Conservation (phyloP, 352 stramenopile species). For the Pythium folliculosum region DNA sequence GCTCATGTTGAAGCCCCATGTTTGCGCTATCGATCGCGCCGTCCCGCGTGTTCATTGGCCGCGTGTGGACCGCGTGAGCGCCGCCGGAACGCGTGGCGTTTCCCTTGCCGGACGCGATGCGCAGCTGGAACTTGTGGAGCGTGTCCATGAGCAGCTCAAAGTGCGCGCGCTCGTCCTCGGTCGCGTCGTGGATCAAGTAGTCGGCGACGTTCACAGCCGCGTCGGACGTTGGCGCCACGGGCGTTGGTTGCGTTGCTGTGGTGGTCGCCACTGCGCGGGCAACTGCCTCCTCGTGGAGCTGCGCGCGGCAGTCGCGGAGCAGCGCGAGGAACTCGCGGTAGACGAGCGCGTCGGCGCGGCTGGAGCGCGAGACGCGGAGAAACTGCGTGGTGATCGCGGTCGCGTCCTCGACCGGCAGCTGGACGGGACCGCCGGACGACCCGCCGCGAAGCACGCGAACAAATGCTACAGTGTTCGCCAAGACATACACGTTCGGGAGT, state of each 20-base stretch:
- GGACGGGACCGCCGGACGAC: constrained; percentile 22
- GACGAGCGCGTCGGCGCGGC: constrained; percentile 24
- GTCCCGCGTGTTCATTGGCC: not conserved
- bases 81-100: not conserved
- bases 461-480: too few species aligned
- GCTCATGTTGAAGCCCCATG: not conserved
- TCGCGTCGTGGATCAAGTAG: constrained; percentile 56
- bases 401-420: constrained; percentile 38
- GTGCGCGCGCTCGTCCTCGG: constrained; percentile 38
- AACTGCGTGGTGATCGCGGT: constrained; percentile 40
- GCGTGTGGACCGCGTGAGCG: not conserved
- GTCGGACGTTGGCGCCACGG: not conserved
- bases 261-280: not conserved
- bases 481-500: not conserved
- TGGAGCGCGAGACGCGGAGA: constrained; percentile 33
- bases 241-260: not conserved
- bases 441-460: constrained; percentile 30
- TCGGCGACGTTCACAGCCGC: constrained; percentile 35
- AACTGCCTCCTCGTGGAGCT: not conserved
- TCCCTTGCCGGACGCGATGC: not conserved
- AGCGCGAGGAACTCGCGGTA: constrained; percentile 45
- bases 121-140: constrained; percentile 44
- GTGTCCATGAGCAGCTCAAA: constrained; percentile 64
- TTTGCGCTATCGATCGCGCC: not conserved
- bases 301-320: constrained; percentile 20